Percentiles rank a stretch among this genome's conserved stretches.
phyloP scores from a whole-genome alignment of 1,284 basidiomycete genomes.

The Papiliotrema laurentii region DNA sequence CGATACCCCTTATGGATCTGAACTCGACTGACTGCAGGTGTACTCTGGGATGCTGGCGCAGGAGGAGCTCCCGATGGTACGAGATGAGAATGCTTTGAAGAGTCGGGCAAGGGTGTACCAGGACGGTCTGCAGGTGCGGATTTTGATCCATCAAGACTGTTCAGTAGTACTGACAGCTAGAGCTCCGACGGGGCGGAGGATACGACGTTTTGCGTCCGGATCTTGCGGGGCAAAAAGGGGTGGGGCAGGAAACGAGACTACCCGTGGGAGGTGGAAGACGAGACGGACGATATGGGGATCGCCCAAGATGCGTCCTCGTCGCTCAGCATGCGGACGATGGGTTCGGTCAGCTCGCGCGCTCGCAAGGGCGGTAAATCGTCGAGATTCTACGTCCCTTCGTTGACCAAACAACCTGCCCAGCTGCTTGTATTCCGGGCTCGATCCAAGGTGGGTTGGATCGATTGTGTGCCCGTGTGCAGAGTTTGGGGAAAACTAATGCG shows the following conservation, averaged over 20 bases:
- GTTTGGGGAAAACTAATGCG: neutral
- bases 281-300: slow-evolving; percentile 3
- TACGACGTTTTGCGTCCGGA: slow-evolving; percentile 39
- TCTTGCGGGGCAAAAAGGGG: slow-evolving; percentile 15
- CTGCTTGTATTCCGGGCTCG: slow-evolving; percentile 41
- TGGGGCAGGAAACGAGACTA: slow-evolving; percentile 23
- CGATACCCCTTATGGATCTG: too few species aligned
- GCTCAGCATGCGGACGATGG: neutral
- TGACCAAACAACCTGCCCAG: slow-evolving; percentile 25
- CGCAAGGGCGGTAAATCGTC: neutral
- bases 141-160: neutral
- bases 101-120: slow-evolving; percentile 37
- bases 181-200: slow-evolving; percentile 40
- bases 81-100: slow-evolving; percentile 18
- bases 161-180: slow-evolving; percentile 3
- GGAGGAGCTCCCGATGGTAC: slow-evolving; percentile 31
- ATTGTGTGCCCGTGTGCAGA: neutral
- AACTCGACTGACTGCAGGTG: slow-evolving; percentile 15
- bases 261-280: slow-evolving; percentile 30
- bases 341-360: neutral
- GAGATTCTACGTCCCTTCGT: slow-evolving; percentile 18
- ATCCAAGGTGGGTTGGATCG: slow-evolving; percentile 36
- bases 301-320: neutral
- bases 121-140: slow-evolving; percentile 40
- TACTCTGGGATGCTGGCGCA: slow-evolving; percentile 44